These are phyloP conservation scores for Lachnellula hyalina DNA, from an alignment of 2,329 filamentous ascomycete species.

Conservation along the genomic window DNA sequence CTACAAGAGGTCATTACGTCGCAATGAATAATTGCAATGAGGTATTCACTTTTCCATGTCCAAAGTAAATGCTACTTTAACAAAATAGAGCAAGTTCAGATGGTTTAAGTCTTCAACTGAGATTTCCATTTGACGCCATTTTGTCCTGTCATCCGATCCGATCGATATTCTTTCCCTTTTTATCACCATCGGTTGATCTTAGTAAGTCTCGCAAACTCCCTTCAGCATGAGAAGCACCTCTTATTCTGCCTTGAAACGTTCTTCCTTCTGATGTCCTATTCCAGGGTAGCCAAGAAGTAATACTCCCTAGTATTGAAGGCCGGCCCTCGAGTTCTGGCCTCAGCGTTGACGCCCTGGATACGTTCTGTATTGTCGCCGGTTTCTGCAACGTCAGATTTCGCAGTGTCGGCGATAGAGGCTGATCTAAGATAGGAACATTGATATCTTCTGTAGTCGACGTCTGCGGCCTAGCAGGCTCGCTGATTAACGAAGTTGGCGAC, in stretches of 20 bases:
- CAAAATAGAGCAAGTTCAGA: background rate
- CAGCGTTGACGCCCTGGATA: slow-evolving; percentile 25
- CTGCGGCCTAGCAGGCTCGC: slow-evolving; percentile 52
- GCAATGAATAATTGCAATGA: too few relatives aligned
- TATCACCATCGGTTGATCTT: slow-evolving; percentile 32
- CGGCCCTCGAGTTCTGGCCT: slow-evolving; percentile 13
- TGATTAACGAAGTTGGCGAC: slow-evolving; percentile 42
- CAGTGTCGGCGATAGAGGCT: slow-evolving; percentile 13
- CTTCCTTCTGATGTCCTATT: slow-evolving; percentile 13
- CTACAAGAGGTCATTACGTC: too few relatives aligned
- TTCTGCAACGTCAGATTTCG: slow-evolving; percentile 20
- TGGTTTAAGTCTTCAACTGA: background rate
- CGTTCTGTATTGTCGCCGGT: slow-evolving; percentile 22
- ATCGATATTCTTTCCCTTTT: slow-evolving; percentile 29
- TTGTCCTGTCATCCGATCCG: slow-evolving; percentile 12
- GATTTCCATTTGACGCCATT: background rate
- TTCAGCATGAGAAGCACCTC: slow-evolving; percentile 45
- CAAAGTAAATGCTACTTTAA: background rate
- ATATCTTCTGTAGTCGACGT: slow-evolving; percentile 41
- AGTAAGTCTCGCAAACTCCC: slow-evolving; percentile 51
- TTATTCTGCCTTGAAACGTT: slow-evolving; percentile 22
- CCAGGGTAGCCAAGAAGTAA: slow-evolving; percentile 31
- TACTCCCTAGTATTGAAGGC: slow-evolving; percentile 23
- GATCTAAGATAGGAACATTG: slow-evolving; percentile 9
- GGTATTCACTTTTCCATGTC: too few relatives aligned